These are phyloP conservation scores for Sphaerosporella brunnea DNA, from an alignment of 495 filamentous ascomycete species.

Conservation along the genomic window DNA sequence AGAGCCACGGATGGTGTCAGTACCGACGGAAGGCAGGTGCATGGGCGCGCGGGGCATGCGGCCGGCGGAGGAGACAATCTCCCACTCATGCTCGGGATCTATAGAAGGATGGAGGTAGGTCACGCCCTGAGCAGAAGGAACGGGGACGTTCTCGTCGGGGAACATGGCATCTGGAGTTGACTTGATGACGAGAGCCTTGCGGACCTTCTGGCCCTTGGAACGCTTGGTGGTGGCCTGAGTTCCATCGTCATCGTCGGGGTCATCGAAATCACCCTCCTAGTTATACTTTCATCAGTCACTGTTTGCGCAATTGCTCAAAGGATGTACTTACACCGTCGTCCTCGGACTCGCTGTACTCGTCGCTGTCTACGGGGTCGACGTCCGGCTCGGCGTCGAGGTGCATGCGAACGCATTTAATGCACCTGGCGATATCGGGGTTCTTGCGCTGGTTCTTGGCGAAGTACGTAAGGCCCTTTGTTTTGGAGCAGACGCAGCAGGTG, in stretches of 20 bases:
- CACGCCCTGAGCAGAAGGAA: too few relatives aligned
- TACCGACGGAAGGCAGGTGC: too few relatives aligned
- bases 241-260: neutral
- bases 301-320: conserved; percentile 2
- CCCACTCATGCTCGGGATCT: too few relatives aligned
- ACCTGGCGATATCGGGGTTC: conserved; percentile 34
- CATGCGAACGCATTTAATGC: conserved; percentile 35
- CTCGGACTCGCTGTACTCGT: conserved; percentile 6
- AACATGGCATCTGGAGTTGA: too few relatives aligned
- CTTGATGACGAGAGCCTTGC: too few relatives aligned
- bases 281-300: neutral
- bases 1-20: too few relatives aligned
- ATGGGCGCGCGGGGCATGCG: too few relatives aligned
- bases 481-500: conserved; percentile 29
- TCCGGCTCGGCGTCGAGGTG: conserved; percentile 14
- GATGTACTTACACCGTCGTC: conserved; percentile 1
- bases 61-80: too few relatives aligned
- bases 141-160: too few relatives aligned
- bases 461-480: conserved; percentile 30
- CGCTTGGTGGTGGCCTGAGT: too few relatives aligned
- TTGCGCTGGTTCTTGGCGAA: conserved; percentile 38
- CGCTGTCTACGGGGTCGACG: conserved; percentile 5
- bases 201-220: too few relatives aligned
- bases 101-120: too few relatives aligned
- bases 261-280: conserved; percentile 1